phyloP scores from a whole-genome alignment of 805 yeast genomes.

The Maudiozyma turicensis region DNA sequence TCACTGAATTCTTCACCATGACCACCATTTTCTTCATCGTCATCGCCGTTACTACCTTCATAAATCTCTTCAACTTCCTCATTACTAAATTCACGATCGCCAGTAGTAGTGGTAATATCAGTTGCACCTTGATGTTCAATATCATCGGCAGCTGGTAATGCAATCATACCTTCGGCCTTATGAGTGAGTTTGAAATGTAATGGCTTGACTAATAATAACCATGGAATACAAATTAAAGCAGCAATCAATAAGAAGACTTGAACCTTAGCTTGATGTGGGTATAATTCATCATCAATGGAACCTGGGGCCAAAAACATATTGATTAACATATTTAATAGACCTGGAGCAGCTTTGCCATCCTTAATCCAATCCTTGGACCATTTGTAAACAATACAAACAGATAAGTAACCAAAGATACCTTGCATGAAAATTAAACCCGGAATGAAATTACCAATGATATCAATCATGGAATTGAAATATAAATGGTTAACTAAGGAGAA shows the following conservation, averaged over 20 bases:
- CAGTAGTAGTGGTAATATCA: background rate
- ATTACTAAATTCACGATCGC: background rate
- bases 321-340: conserved; percentile 63
- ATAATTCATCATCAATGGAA: conserved; percentile 51
- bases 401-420: conserved; percentile 62
- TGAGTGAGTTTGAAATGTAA: conserved; percentile 34
- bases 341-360: conserved; percentile 56
- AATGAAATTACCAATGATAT: conserved; percentile 61
- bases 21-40: conserved; percentile 36
- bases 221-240: conserved; percentile 66
- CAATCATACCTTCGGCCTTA: conserved; percentile 24
- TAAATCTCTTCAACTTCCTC: conserved; percentile 35
- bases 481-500: conserved; percentile 57
- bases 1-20: conserved; percentile 51
- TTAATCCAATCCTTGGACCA: conserved; percentile 67
- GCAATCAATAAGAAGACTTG: conserved; percentile 48
- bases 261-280: conserved; percentile 52
- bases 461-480: conserved; percentile 49
- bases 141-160: conserved; percentile 14
- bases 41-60: conserved; percentile 22
- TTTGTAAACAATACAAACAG: conserved; percentile 58
- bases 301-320: conserved; percentile 73
- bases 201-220: conserved; percentile 62
- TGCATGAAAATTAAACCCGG: conserved; percentile 72
- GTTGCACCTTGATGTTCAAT: conserved; percentile 1